Evolutionary conservation across 345 rosid genomes (phyloP), one percentile per base, ranked within the genome.

Genomic region (Hypericum androsaemum): DNA sequence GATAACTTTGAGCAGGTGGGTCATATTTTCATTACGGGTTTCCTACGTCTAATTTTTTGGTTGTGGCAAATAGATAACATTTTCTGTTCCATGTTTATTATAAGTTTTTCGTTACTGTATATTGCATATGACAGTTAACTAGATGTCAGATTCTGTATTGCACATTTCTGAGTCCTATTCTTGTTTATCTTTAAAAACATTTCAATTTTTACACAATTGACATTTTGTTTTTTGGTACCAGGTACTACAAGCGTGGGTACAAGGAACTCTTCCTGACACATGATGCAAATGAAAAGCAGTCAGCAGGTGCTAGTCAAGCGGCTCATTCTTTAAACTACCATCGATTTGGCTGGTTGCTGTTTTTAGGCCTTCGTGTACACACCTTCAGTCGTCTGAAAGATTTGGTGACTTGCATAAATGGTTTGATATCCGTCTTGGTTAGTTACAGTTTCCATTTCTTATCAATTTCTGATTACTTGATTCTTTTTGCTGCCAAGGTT

Each of bases 301-400:
- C 71, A 7, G 69, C 56, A 50, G 51, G 36, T 64, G 46, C 75
- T 37, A 69, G 61, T 63, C 57, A 77, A 36, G 37, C 73, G 63
- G 66, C 75, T 60, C 54, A 56, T 50, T 14, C 73, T 52, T 66
- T 72, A 5, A 74, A 82, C 52, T 82, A 77, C 59, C 76, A 81
- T 64, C 89, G 80, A 11, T 88, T 92, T 53, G 98, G 96, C 57
- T 92, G 98, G 98, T 47, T 88, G 64, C 75, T 88, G 65, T 85
- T 92, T 78, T 68, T 88, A 80, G 95, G 84, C 7, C 95, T 92
- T 53, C 87, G 98, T 17, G 73, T 78, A 49, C 89, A 84, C 64
- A 89, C 81, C 8, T 82, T 83, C 63, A 74, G 95, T 64, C 79
- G 88, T 41, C 81, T 80, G 66, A 87, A 83, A 71, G 96, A 92